These are phyloP conservation scores for Voacanga thouarsii DNA, from an alignment of 257 asterid genomes.

Conservation along the genomic window DNA sequence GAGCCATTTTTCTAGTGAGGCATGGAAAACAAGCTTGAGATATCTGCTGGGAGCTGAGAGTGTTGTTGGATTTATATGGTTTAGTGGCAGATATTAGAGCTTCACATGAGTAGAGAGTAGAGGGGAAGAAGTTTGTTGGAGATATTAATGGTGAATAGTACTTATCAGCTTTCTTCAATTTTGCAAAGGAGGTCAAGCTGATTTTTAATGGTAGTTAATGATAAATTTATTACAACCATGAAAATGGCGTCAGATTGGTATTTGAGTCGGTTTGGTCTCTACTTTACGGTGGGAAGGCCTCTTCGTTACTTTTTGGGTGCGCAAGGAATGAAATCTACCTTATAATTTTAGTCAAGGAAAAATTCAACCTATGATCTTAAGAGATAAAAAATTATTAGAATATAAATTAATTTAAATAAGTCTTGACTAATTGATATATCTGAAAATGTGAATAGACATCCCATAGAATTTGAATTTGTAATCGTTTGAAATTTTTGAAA, in stretches of 20 bases:
- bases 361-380: too few species aligned
- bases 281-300: too few species aligned
- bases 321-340: too few species aligned
- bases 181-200: neutral
- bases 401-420: too few species aligned
- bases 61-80: neutral
- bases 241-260: neutral
- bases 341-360: too few species aligned
- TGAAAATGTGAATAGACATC: too few species aligned
- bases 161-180: neutral
- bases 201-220: neutral
- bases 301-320: too few species aligned
- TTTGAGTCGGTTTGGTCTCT: neutral
- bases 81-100: neutral
- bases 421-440: too few species aligned
- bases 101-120: conserved; percentile 8
- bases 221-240: neutral
- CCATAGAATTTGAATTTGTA: too few species aligned
- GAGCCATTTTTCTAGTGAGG: neutral
- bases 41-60: neutral
- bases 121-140: conserved; percentile 25
- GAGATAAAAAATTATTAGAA: too few species aligned
- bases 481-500: too few species aligned
- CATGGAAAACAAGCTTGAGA: conserved; percentile 1
- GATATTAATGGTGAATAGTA: conserved; percentile 5